Conservation (phyloP, 352 stramenopile species). For the Peronosclerospora sorghi region DNA sequence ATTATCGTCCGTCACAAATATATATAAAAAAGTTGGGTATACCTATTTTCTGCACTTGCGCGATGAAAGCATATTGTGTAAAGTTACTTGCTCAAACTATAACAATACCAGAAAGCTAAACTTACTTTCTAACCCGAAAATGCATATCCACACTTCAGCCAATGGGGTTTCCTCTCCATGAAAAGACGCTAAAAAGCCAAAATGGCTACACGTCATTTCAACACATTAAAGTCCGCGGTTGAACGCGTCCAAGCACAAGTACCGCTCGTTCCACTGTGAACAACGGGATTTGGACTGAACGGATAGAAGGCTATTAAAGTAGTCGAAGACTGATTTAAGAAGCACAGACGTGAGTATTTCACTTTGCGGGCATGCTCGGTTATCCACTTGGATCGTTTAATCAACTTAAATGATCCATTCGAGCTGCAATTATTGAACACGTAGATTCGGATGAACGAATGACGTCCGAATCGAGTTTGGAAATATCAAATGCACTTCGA, state of each 20-base stretch:
- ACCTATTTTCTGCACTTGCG: no score
- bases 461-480: slow-evolving; percentile 47
- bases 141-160: no score
- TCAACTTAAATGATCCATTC: not conserved
- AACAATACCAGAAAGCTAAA: no score
- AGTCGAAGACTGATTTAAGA: slow-evolving; percentile 46
- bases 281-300: slow-evolving; percentile 53
- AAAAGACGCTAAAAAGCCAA: no score
- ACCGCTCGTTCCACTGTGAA: slow-evolving; percentile 57
- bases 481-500: slow-evolving; percentile 70
- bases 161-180: no score
- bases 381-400: slow-evolving; percentile 19
- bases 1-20: no score
- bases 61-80: no score
- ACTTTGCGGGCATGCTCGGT: slow-evolving; percentile 23
- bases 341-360: slow-evolving; percentile 57
- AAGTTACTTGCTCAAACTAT: no score
- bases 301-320: slow-evolving; percentile 49
- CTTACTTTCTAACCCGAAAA: no score
- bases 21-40: no score
- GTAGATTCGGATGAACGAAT: not conserved
- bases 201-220: no score
- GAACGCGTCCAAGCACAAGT: slow-evolving; percentile 40
- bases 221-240: slow-evolving; percentile 47
- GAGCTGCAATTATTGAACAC: no score